Base-by-base conservation (phyloP, 2,329 filamentous ascomycete genomes). In the Talaromyces sp. region DNA sequence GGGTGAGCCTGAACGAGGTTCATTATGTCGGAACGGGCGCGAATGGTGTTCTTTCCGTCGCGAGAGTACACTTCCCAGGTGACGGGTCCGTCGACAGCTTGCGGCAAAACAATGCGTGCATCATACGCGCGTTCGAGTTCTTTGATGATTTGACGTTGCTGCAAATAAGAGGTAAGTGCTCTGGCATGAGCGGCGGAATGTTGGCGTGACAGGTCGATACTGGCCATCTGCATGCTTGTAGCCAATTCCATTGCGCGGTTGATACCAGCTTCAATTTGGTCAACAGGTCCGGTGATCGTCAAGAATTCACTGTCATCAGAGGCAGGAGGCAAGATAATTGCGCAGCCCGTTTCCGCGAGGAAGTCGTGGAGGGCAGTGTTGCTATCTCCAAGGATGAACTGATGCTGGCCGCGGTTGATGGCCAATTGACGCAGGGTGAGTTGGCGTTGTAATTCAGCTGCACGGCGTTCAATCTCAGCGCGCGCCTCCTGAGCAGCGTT, bases 361-460 rank as follows among this genome's bases (percentile, higher is more conserved):
- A 99, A 97, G 54, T 97, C 88, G 65, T 97, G 88, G 39, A 92
- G 83, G 19, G 91, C 88, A 67, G 91, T 85, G 67, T 91, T 93
- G 67, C 89, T 86, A 67, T 94, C 88, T 60, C 94, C 94, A 68
- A 97, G 88, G 73, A 99, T 95, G 82, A 97, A 98, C 76, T 96
- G 93, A 76, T 98, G 95, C 60, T 92, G 88, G 58, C 92, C 92
- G 67, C 90, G 89, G 76, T 94, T 90, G 70, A 98, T 92, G 6
- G 90, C 86, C 48, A 93, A 82, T 76, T 96, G 89, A 70, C 95
- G 88, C 58, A 95, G 82, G 48, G 89, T 87, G 59, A 98, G 82
- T 74, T 91, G 87, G 66, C 87, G 86, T 70, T 89, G 88, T 24
- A 99, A 85, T 73, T 94, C 85, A 67, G 89, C 86, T 7, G 88